phyloP scores from a whole-genome alignment of 768 basidiomycete species.

The Chalciporus pseudorubinellus region DNA sequence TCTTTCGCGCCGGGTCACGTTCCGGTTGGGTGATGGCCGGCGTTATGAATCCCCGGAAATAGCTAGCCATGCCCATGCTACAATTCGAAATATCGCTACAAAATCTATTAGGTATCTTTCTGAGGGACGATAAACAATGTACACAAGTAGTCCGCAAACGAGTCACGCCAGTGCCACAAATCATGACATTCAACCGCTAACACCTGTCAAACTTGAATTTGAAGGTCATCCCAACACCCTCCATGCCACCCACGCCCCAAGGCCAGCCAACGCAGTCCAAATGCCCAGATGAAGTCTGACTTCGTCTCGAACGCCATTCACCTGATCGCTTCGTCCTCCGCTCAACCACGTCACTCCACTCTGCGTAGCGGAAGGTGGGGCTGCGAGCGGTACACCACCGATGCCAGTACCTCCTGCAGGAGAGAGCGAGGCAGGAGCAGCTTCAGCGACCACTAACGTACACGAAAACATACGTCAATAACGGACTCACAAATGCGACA shows the following conservation, averaged over 20 bases:
- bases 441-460: slow-evolving; percentile 37
- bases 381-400: slow-evolving; percentile 32
- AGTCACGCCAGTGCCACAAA: not conserved
- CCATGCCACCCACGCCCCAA: slow-evolving; percentile 21
- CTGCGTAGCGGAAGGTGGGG: slow-evolving; percentile 12
- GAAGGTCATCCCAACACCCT: slow-evolving; percentile 11
- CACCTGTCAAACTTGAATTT: too few species aligned
- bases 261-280: slow-evolving; percentile 18
- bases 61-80: not conserved
- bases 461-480: not conserved
- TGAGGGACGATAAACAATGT: too few species aligned
- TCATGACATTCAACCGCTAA: not conserved
- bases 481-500: not conserved
- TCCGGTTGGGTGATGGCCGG: too few species aligned
- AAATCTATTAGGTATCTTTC: not conserved
- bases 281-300: slow-evolving; percentile 9
- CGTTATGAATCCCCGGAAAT: too few species aligned
- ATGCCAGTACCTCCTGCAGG: slow-evolving; percentile 22
- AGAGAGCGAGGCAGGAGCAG: slow-evolving; percentile 38
- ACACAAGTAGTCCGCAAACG: too few species aligned
- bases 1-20: too few species aligned
- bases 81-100: slow-evolving; percentile 9
- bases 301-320: slow-evolving; percentile 17
- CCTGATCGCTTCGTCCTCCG: not conserved
- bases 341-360: not conserved